Conservation (phyloP, 2,329 filamentous ascomycete genomes). For the Colletotrichum gloeosporioides region DNA sequence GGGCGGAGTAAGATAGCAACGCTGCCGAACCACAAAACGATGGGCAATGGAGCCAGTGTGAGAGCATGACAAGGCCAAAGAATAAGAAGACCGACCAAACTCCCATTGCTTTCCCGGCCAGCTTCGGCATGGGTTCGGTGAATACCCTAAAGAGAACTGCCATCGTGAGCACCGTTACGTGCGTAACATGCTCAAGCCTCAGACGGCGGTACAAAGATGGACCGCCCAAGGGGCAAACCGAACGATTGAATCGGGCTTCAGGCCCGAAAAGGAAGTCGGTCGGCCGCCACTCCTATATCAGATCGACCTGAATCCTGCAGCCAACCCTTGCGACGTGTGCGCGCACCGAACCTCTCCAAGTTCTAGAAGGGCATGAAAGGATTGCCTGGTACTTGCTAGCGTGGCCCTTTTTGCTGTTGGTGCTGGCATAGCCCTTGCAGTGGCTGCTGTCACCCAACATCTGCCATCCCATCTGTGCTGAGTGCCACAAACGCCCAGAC, state of each 20-base stretch:
- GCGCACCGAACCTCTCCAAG: background rate
- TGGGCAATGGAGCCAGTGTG: background rate
- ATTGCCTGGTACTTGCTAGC: background rate
- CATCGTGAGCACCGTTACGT: background rate
- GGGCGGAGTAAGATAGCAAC: background rate
- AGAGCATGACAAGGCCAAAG: background rate
- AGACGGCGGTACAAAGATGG: conserved; percentile 3
- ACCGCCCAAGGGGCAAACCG: background rate
- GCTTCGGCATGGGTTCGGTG: conserved; percentile 2
- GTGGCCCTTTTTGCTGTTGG: background rate
- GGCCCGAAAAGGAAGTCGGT: conserved; percentile 22
- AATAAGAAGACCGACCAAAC: background rate
- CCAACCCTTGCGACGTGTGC: conserved; percentile 2
- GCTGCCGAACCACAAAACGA: background rate
- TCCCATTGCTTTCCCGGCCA: background rate
- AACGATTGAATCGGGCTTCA: conserved; percentile 14
- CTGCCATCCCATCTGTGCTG: background rate
- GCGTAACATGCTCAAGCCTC: background rate
- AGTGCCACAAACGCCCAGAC: background rate
- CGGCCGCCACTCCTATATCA: conserved; percentile 7
- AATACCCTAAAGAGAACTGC: background rate
- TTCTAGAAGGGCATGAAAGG: conserved; percentile 13
- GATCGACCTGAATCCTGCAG: conserved; percentile 20
- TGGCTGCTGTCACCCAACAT: background rate
- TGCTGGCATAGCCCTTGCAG: background rate